phyloP scores from a whole-genome alignment of 805 yeast species.

The Candida corydali region DNA sequence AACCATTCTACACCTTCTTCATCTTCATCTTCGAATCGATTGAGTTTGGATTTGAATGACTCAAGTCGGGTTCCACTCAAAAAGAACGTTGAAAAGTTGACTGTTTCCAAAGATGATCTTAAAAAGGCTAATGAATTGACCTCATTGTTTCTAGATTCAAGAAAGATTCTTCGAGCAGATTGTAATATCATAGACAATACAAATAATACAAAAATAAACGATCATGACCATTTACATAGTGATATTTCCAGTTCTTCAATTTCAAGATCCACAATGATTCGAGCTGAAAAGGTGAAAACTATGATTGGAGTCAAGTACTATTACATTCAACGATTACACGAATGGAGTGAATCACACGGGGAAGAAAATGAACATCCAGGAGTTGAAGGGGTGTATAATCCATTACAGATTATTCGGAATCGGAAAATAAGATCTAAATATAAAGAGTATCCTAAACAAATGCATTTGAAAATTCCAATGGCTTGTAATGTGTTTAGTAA shows the following conservation, averaged over 20 bases:
- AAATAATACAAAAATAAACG: background rate
- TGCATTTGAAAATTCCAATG: constrained; percentile 49
- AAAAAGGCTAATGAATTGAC: constrained; percentile 26
- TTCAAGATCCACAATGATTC: constrained; percentile 26
- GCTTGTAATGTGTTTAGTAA: constrained; percentile 61
- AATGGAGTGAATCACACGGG: constrained; percentile 16
- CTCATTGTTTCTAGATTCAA: constrained; percentile 35
- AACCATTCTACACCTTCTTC: too few species aligned
- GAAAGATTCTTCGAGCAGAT: constrained; percentile 39
- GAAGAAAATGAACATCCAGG: constrained; percentile 33
- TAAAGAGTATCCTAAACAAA: constrained; percentile 43
- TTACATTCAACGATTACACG: constrained; percentile 40
- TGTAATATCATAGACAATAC: constrained; percentile 32
- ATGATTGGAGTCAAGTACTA: constrained; percentile 48
- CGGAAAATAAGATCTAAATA: constrained; percentile 53
- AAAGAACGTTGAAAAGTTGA: background rate
- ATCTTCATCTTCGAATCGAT: too few species aligned
- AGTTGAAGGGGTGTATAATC: constrained; percentile 72
- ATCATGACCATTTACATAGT: too few species aligned
- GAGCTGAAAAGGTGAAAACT: constrained; percentile 49
- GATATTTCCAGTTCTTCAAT: background rate
- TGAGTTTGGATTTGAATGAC: background rate
- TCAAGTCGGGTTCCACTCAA: too few species aligned
- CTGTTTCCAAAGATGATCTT: constrained; percentile 10
- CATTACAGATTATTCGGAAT: constrained; percentile 77